phyloP scores from a whole-genome alignment of 306 rosid genomes.

The Sechiopsis laciniata region DNA sequence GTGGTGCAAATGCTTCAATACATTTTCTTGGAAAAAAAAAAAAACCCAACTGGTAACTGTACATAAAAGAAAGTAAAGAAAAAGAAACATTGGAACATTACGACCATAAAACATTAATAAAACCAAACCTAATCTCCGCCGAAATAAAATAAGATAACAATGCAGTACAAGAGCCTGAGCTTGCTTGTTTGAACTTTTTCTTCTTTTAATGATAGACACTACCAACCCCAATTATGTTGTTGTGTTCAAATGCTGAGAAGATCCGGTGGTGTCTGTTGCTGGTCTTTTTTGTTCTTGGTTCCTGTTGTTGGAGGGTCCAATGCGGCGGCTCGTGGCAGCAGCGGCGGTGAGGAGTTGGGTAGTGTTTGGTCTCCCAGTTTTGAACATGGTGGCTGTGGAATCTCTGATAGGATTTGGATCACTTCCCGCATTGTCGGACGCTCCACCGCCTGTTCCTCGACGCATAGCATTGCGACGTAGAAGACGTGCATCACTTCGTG shows the following conservation, averaged over 20 bases:
- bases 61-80: neutral
- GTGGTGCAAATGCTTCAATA: neutral
- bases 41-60: constrained; percentile 14
- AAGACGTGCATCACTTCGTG: constrained; percentile 85
- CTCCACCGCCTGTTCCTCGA: constrained; percentile 91
- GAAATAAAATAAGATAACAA: neutral
- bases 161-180: constrained; percentile 16
- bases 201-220: neutral
- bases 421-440: constrained; percentile 95
- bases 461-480: constrained; percentile 87
- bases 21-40: neutral
- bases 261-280: constrained; percentile 14
- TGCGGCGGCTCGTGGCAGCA: neutral
- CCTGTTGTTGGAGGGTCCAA: constrained; percentile 16
- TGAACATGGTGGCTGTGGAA: constrained; percentile 54
- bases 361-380: constrained; percentile 30
- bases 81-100: neutral
- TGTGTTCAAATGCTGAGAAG: constrained; percentile 18
- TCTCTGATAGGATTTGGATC: constrained; percentile 84
- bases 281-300: neutral
- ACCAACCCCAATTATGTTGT: constrained; percentile 7
- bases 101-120: neutral
- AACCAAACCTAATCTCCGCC: constrained; percentile 3
- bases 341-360: constrained; percentile 10
- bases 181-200: neutral